Percentiles rank a stretch among this genome's conserved stretches.
phyloP scores from a whole-genome alignment of 2,329 filamentous ascomycete genomes.

The Fusarium kyushuense region DNA sequence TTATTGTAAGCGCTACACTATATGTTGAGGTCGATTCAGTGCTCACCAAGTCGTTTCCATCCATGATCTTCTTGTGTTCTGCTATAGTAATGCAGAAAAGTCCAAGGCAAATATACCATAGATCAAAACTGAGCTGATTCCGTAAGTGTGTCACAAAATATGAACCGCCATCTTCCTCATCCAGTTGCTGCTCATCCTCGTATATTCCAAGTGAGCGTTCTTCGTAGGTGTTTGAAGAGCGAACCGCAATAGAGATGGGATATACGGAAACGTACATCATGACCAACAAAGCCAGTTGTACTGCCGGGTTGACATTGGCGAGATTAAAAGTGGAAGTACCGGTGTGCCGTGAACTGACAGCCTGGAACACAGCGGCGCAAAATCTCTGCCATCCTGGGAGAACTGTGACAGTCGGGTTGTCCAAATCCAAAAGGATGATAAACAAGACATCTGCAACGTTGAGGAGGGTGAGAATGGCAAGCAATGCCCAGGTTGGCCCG shows the following conservation, averaged over 20 bases:
- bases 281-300: slow-evolving; percentile 69
- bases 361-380: slow-evolving; percentile 70
- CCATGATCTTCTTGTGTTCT: slow-evolving; percentile 47
- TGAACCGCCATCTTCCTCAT: slow-evolving; percentile 47
- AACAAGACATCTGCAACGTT: slow-evolving; percentile 68
- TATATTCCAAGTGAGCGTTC: slow-evolving; percentile 72
- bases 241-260: slow-evolving; percentile 71
- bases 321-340: slow-evolving; percentile 65
- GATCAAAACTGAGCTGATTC: slow-evolving; percentile 56
- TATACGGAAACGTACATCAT: slow-evolving; percentile 77
- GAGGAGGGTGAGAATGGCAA: slow-evolving; percentile 62
- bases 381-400: slow-evolving; percentile 61
- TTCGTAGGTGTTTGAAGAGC: slow-evolving; percentile 71
- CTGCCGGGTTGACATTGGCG: slow-evolving; percentile 62
- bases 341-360: slow-evolving; percentile 61
- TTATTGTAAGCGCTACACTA: neutral
- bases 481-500: slow-evolving; percentile 69
- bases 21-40: rapidly evolving
- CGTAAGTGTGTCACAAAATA: slow-evolving; percentile 53
- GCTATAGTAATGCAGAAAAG: slow-evolving; percentile 53
- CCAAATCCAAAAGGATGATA: slow-evolving; percentile 64
- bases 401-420: slow-evolving; percentile 62
- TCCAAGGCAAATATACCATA: slow-evolving; percentile 58
- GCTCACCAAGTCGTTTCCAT: slow-evolving; percentile 44
- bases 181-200: slow-evolving; percentile 41